Evolutionary conservation across 768 basidiomycete genomes (phyloP), one percentile per base, ranked within the genome.

Genomic region (Boletus tomentosulus): DNA sequence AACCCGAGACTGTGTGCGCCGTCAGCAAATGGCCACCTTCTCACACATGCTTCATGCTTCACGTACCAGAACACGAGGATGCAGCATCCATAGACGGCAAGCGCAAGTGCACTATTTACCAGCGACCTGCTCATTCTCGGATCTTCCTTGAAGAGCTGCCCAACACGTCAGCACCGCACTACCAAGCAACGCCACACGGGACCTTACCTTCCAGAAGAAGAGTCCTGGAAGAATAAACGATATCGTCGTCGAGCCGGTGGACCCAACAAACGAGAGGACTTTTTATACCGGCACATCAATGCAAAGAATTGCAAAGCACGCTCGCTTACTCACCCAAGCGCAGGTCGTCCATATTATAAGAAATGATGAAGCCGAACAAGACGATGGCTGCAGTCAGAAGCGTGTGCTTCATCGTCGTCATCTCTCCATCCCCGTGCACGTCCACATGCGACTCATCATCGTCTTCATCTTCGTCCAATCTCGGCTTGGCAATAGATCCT

Each of bases 231-330:
- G 79, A 64, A 98, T 97, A 73, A 98, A 98, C 1, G 92, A 94
- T 54, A 98, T 92, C 19, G 94, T 96, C 25, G 95, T 97, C 13
- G 92, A 96, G 12, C 97, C 97, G 1, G 94, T 98, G 24, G 93
- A 87, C 2, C 97, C 97, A 35, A 99, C 96, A 66, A 99, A 97
- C 4, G 93, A 92, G 33, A 98, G 78, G 13, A 98, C 96, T 92
- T 64, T 3, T n/a, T 46, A 37, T 19, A 53, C 56, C 46, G 30
- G 28, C 45, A 16, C 45, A 46, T 71, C 54, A 70, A 50, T 27
- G 28, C 34, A 37, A 35, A 30, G 15, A 22, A 39, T 11, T 12
- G 24, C 15, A n/a, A 34, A 37, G 22, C 19, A 48, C 45, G 19
- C 49, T 43, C 41, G 25, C 22, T 22, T 11, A 70, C 84, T 61